Evolutionary conservation across 2,329 filamentous ascomycete genomes (phyloP), one percentile per base, ranked within the genome.

Genomic region (Beauveria bassiana): DNA sequence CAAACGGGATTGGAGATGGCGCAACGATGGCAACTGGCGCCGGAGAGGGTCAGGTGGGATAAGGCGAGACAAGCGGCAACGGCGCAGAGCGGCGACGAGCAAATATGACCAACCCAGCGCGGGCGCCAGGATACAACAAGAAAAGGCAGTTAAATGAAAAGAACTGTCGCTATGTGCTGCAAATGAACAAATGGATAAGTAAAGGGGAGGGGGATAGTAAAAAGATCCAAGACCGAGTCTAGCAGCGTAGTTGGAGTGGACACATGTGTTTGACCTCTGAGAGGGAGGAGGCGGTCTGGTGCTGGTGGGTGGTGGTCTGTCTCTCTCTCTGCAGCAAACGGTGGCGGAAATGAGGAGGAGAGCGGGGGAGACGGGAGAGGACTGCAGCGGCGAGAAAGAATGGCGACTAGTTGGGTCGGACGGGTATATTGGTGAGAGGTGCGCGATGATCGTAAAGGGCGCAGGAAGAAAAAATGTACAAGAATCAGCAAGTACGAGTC

Each of bases 201-300:
- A 59, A 28, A 56, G 42, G 53, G 34, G 10, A 57, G 38, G 14
- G 40, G 28, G 40, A 26, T 18, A 55, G 22, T 34, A 40, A 34
- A 55, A 54, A 40, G 38, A 42, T 40, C 46, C 56, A 52, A 59
- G 47, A 40, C 56, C 47, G n/a, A 59, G 46, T 43, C 45, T 22
- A 59, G 47, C 22, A 59, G 56, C 56, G 56, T n/a, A 59, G 56
- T 45, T 45, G 56, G 24, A 42, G 56, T 52, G 56, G 47, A 59
- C 56, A 52, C 56, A 59, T 51, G 56, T 45, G 24, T 47, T 59
- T 49, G 28, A 24, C n/a, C 7, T 43, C 14, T n/a, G 43, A 24
- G 47, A 34, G 24, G 20, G 38, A 34, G 45, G 47, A 45, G 56
- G 56, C 46, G 56, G 56, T 51, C 46, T 51, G 56, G 28, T 51